phyloP scores from a whole-genome alignment of 768 basidiomycete species.

The Lactarius pseudohatsudake region DNA sequence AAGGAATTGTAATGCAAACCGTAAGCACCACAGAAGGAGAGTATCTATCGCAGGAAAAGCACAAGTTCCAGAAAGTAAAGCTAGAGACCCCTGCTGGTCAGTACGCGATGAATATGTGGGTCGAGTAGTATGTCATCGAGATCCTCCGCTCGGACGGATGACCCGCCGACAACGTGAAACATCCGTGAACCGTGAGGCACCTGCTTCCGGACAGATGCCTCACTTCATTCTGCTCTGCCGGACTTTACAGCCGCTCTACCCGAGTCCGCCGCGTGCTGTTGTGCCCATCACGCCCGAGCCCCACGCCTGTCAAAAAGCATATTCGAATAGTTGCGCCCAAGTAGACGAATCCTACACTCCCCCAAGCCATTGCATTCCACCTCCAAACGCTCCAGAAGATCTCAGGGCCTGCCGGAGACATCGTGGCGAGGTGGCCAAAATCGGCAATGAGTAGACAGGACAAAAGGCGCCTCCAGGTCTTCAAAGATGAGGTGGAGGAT shows the following conservation, averaged over 20 bases:
- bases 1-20: background rate
- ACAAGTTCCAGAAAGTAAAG: background rate
- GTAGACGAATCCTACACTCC: conserved; percentile 55
- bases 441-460: conserved; percentile 49
- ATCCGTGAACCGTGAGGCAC: background rate
- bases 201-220: background rate
- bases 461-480: conserved; percentile 46
- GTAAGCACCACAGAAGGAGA: background rate
- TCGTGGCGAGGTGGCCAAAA: conserved; percentile 48
- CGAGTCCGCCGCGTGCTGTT: background rate
- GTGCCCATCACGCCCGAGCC: conserved; percentile 29
- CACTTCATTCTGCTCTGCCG: background rate
- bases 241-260: background rate
- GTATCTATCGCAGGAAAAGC: background rate
- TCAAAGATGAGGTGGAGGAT: conserved; percentile 42
- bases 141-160: background rate
- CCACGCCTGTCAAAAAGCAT: conserved; percentile 42
- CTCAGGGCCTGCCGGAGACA: conserved; percentile 44
- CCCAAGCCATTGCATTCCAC: conserved; percentile 56
- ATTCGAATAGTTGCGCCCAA: conserved; percentile 46
- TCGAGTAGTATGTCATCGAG: background rate
- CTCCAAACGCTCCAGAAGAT: conserved; percentile 47
- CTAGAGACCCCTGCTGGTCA: background rate
- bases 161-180: conserved; percentile 1
- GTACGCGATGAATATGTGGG: background rate